These are phyloP conservation scores for Ganoderma sp. DNA, from an alignment of 1,284 basidiomycete genomes.

Conservation along the genomic window DNA sequence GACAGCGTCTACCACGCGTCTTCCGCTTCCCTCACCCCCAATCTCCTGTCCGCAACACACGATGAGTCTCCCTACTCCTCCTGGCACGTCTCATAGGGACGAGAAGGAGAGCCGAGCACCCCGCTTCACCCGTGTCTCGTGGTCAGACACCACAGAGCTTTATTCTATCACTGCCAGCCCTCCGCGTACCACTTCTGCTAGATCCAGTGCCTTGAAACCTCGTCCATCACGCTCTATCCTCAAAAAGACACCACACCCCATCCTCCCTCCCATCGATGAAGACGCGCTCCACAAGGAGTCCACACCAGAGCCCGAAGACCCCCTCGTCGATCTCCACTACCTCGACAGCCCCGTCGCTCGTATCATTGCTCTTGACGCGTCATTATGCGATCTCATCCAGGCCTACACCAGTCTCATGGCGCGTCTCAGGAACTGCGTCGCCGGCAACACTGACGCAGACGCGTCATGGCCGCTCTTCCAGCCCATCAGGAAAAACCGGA, in stretches of 20 bases:
- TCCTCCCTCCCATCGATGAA: constrained; percentile 48
- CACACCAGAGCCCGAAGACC: constrained; percentile 74
- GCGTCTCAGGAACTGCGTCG: constrained; percentile 59
- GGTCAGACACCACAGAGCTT: constrained; percentile 62
- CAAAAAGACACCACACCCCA: constrained; percentile 51
- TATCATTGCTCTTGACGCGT: constrained; percentile 56
- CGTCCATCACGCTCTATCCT: constrained; percentile 66
- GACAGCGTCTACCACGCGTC: constrained; percentile 13
- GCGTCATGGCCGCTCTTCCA: constrained; percentile 73
- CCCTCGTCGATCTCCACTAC: constrained; percentile 66
- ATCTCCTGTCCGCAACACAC: not conserved
- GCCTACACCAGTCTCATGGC: constrained; percentile 72
- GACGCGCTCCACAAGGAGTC: constrained; percentile 53
- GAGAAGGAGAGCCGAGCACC: constrained; percentile 55
- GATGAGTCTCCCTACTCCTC: constrained; percentile 63
- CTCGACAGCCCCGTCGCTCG: constrained; percentile 63
- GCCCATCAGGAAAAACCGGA: constrained; percentile 60
- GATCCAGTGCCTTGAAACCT: constrained; percentile 45
- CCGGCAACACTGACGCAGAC: constrained; percentile 56
- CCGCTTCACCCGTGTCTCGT: constrained; percentile 54
- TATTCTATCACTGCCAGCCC: constrained; percentile 52
- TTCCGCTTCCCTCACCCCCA: constrained; percentile 2
- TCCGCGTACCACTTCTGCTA: constrained; percentile 34
- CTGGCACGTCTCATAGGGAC: constrained; percentile 59
- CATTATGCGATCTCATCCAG: constrained; percentile 65